These are phyloP conservation scores for Hypsizygus ulmarius DNA, from an alignment of 1,284 basidiomycete species.

Conservation along the genomic window DNA sequence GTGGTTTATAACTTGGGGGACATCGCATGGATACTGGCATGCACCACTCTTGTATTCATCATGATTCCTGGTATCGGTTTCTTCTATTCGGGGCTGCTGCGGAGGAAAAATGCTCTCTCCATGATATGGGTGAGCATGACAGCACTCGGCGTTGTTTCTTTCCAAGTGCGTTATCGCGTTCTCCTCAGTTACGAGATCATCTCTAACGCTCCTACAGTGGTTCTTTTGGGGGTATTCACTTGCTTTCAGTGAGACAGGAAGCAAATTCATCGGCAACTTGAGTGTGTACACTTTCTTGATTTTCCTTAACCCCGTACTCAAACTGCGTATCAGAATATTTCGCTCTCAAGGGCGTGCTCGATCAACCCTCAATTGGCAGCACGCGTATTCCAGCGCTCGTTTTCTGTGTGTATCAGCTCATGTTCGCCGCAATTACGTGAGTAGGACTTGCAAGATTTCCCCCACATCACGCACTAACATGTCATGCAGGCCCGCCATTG, in stretches of 20 bases:
- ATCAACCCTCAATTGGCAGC: conserved; percentile 73
- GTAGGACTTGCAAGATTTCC: conserved; percentile 17
- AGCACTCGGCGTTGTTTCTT: conserved; percentile 71
- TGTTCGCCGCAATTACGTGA: conserved; percentile 86
- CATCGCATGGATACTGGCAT: conserved; percentile 74
- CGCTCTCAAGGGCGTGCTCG: conserved; percentile 79
- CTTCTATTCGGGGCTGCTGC: conserved; percentile 82
- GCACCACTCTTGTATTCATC: conserved; percentile 80
- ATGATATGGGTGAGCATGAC: conserved; percentile 89
- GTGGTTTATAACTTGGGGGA: conserved; percentile 70
- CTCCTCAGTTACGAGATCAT: conserved; percentile 31
- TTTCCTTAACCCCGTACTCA: conserved; percentile 28
- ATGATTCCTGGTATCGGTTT: conserved; percentile 92
- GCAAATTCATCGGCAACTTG: conserved; percentile 61
- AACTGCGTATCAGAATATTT: conserved; percentile 60
- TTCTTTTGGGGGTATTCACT: conserved; percentile 77
- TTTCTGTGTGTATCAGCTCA: conserved; percentile 87
- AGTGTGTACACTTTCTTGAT: conserved; percentile 46
- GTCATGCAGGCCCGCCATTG: conserved; percentile 65
- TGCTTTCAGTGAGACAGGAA: conserved; percentile 64
- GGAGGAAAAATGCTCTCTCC: conserved; percentile 87
- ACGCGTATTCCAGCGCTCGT: conserved; percentile 75
- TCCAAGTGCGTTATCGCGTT: conserved; percentile 50
- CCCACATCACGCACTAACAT: neutral
- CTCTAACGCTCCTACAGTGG: conserved; percentile 41